Conservation (phyloP, 148 eudicot species). For the Diospyros lotus region DNA sequence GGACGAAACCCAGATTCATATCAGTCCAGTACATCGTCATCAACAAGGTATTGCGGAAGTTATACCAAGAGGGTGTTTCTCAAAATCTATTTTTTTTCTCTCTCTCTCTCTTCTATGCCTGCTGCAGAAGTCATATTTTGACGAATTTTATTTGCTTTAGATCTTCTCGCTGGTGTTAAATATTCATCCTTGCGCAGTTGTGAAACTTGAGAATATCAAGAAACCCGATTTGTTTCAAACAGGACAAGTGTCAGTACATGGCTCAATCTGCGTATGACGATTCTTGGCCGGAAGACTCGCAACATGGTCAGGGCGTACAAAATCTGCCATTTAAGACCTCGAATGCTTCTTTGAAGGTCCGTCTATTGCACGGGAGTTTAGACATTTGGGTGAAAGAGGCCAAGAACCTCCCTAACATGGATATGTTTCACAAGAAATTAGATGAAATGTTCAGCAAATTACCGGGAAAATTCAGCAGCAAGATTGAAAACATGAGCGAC, state of each 20-base stretch:
- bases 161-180: background rate
- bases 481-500: slow-evolving; percentile 53
- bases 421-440: slow-evolving; percentile 51
- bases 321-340: slow-evolving; percentile 49
- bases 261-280: slow-evolving; percentile 26
- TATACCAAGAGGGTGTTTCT: background rate
- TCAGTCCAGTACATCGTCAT: background rate
- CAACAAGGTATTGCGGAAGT: background rate
- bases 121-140: background rate
- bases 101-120: background rate
- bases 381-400: slow-evolving; percentile 88
- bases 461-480: slow-evolving; percentile 14
- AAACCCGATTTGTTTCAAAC: background rate
- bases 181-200: background rate
- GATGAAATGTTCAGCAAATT: slow-evolving; percentile 34
- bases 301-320: slow-evolving; percentile 51
- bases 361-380: slow-evolving; percentile 74
- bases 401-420: slow-evolving; percentile 82
- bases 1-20: background rate
- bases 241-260: slow-evolving; percentile 21
- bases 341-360: slow-evolving; percentile 50
- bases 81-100: background rate
- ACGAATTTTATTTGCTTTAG: background rate
- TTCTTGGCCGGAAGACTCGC: slow-evolving; percentile 24
- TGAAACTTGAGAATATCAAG: background rate